Conservation (phyloP, 441 rosid species). For the Populus hybrid region DNA sequence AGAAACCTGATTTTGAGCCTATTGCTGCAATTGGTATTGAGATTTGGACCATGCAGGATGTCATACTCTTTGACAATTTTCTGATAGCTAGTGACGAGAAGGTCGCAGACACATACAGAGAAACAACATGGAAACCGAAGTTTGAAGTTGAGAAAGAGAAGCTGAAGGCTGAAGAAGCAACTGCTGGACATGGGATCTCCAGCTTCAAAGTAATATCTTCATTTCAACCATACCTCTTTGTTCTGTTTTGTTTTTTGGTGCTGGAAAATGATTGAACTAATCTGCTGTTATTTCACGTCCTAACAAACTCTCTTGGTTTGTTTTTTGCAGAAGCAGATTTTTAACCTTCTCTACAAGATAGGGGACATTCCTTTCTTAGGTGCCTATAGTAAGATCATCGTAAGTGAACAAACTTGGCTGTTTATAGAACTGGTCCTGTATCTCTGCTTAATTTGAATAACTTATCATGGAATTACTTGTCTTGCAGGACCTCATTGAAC, state of each 20-base stretch:
- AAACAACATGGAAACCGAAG: conserved; percentile 62
- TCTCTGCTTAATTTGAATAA: neutral
- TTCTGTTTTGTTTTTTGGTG: neutral
- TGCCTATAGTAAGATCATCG: conserved; percentile 64
- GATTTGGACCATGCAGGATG: conserved; percentile 99
- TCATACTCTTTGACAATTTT: conserved; percentile 81
- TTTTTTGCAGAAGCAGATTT: conserved; percentile 70
- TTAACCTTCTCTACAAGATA: conserved; percentile 70
- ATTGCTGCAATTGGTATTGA: conserved; percentile 91
- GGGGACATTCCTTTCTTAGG: conserved; percentile 81
- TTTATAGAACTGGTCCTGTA: too few species aligned
- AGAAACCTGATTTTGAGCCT: conserved; percentile 74
- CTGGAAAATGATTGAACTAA: neutral
- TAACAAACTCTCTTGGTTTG: conserved; percentile 2
- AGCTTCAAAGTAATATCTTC: conserved; percentile 54
- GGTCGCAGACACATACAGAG: conserved; percentile 55
- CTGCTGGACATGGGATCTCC: conserved; percentile 49
- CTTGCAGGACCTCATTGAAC: conserved; percentile 66
- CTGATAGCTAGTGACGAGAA: conserved; percentile 75
- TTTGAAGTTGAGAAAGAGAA: conserved; percentile 75
- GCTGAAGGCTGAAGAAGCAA: conserved; percentile 66
- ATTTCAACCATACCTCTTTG: neutral
- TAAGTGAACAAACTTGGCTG: conserved; percentile 27
- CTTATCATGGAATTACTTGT: conserved; percentile 12
- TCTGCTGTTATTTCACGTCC: neutral